Evolutionary conservation across 179 eudicot species (phyloP), one percentile per base, ranked within the genome.

Genomic region (Pouteria campechiana): DNA sequence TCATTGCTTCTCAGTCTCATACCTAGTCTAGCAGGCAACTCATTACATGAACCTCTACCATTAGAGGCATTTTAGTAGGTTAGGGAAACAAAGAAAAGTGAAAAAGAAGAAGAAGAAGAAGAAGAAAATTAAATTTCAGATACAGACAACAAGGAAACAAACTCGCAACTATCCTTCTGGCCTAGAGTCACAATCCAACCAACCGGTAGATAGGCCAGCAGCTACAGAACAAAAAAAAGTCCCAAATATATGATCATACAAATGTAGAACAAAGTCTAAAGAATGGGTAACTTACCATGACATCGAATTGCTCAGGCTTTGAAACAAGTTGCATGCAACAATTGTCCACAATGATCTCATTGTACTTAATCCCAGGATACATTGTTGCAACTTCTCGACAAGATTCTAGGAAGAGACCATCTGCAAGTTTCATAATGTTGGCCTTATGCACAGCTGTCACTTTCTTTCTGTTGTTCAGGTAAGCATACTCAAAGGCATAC

Each of bases 241-340:
- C 16, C 5, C 17, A 23, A 6, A 10, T n/a, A 32, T 51, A 17
- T 11, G 13, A 5, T 37, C 28, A 7, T 6, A 13, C n/a, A n/a
- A n/a, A n/a, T n/a, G n/a, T n/a, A n/a, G n/a, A n/a, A n/a, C n/a
- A n/a, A n/a, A n/a, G n/a, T n/a, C n/a, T n/a, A n/a, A n/a, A n/a
- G n/a, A n/a, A n/a, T n/a, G n/a, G n/a, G 11, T 18, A 6, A 58
- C 79, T 50, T 71, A 90, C 98, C 98, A 90, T 90, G 41, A 90
- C 98, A 55, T 90, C 98, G 64, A 90, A 90, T 52, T 90, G 98
- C 63, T 90, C 98, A 38, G 98, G 98, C 63, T 72, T 90, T 21
- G 90, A 67, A 47, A 90, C 98, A 46, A 90, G 95, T 57, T 90
- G 98, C 98, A 90, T 90, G 78, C 94, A 90, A 67, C 98, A 90